phyloP scores from a whole-genome alignment of 768 basidiomycete genomes.

The Cystobasidium ongulense region DNA sequence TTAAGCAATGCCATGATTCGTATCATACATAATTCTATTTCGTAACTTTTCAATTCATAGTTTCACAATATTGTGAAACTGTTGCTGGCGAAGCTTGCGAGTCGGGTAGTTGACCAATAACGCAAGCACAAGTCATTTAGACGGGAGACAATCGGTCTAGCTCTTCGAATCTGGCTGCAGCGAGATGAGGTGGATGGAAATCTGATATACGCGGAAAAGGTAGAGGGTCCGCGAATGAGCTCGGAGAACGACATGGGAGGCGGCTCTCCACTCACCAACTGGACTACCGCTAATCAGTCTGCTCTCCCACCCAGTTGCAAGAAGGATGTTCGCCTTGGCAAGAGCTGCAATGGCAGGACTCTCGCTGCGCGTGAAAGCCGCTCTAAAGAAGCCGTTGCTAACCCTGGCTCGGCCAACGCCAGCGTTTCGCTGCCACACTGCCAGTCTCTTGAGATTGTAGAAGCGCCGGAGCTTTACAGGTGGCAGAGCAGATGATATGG shows the following conservation, averaged over 20 bases:
- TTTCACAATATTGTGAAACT: too few relatives aligned
- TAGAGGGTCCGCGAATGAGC: not conserved
- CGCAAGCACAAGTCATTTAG: not conserved
- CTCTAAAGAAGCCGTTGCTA: conserved; percentile 18
- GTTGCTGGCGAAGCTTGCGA: too few relatives aligned
- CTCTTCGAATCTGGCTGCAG: conserved; percentile 17
- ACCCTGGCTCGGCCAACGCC: conserved; percentile 26
- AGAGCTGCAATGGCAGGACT: conserved; percentile 12
- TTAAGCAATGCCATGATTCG: not conserved
- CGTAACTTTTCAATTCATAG: too few relatives aligned
- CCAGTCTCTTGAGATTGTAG: not conserved
- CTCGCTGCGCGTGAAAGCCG: not conserved
- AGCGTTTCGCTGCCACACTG: conserved; percentile 27
- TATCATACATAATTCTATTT: too few relatives aligned
- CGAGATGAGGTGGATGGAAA: not conserved
- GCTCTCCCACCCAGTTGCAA: conserved; percentile 29
- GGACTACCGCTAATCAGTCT: conserved; percentile 22
- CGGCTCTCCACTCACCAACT: not conserved
- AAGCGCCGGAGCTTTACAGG: not conserved
- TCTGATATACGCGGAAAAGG: not conserved
- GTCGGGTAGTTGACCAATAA: too few relatives aligned
- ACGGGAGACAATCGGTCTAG: conserved; percentile 15
- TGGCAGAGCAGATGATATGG: not conserved
- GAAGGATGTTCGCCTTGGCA: not conserved
- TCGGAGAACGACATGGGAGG: not conserved